phyloP scores from a whole-genome alignment of 768 basidiomycete genomes.

The Pleurotus tuber-regium region DNA sequence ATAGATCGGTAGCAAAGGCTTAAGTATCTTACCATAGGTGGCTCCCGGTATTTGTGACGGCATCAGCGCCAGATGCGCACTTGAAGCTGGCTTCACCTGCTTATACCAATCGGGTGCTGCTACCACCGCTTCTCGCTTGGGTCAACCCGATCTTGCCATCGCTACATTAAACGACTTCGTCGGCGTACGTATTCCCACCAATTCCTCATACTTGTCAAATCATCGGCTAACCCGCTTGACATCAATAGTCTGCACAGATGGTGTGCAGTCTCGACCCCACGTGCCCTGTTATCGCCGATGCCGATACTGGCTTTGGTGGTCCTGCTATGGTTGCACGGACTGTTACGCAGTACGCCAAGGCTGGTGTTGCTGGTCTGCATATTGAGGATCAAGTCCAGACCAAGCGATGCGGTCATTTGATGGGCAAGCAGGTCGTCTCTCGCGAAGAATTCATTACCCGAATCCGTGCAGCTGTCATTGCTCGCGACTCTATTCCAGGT shows the following conservation, averaged over 20 bases:
- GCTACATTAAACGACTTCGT: constrained; percentile 77
- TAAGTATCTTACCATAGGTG: constrained; percentile 39
- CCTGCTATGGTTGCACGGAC: constrained; percentile 74
- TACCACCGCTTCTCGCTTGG: constrained; percentile 76
- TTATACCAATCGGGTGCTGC: constrained; percentile 79
- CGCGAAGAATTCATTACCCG: constrained; percentile 71
- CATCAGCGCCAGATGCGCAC: constrained; percentile 73
- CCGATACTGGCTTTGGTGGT: constrained; percentile 76
- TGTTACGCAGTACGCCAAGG: constrained; percentile 61
- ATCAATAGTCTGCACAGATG: constrained; percentile 70
- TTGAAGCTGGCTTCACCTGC: constrained; percentile 78
- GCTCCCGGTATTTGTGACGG: constrained; percentile 78
- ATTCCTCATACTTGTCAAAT: no score
- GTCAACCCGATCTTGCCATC: constrained; percentile 73
- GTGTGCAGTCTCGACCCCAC: constrained; percentile 61
- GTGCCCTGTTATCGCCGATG: constrained; percentile 72
- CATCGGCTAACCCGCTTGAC: no score
- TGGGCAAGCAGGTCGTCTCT: constrained; percentile 79
- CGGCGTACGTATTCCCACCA: constrained; percentile 31
- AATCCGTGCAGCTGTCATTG: constrained; percentile 73
- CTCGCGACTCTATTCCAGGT: constrained; percentile 71
- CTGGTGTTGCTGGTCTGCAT: constrained; percentile 71
- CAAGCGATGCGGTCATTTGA: constrained; percentile 73
- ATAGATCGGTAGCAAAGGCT: no score
- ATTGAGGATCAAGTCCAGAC: constrained; percentile 83